A percentile compares a stretch with the other conserved stretches of the same genome.
phyloP scores from a whole-genome alignment of 805 yeast genomes.

The Candida ficus region DNA sequence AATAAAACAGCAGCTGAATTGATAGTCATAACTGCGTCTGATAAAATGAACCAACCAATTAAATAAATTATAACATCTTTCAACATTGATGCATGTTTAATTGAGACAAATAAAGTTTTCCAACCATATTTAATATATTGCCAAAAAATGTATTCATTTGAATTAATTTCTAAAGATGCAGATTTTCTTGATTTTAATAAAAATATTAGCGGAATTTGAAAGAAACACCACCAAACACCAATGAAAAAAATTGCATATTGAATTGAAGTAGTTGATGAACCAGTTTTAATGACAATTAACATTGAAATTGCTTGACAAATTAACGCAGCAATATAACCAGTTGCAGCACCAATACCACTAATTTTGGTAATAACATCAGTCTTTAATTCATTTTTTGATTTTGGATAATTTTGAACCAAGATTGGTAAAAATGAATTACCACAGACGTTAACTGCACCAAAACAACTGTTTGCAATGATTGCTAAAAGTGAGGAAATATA shows the following conservation, averaged over 20 bases:
- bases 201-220: slow-evolving; percentile 56
- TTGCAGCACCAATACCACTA: slow-evolving; percentile 66
- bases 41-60: slow-evolving; percentile 69
- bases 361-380: slow-evolving; percentile 44
- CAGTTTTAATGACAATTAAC: slow-evolving; percentile 37
- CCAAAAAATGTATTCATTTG: slow-evolving; percentile 10
- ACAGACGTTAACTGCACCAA: slow-evolving; percentile 75
- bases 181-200: slow-evolving; percentile 43
- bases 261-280: slow-evolving; percentile 37
- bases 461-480: slow-evolving; percentile 59
- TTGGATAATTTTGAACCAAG: slow-evolving; percentile 40
- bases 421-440: slow-evolving; percentile 71
- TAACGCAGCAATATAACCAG: slow-evolving; percentile 66
- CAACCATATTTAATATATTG: slow-evolving; percentile 55
- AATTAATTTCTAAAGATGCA: slow-evolving; percentile 26
- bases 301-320: slow-evolving; percentile 60
- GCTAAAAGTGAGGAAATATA: slow-evolving; percentile 53
- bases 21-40: slow-evolving; percentile 73
- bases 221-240: slow-evolving; percentile 74
- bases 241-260: slow-evolving; percentile 58
- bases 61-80: slow-evolving; percentile 64
- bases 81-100: slow-evolving; percentile 54
- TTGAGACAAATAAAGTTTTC: slow-evolving; percentile 48
- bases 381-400: slow-evolving; percentile 3
- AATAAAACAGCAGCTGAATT: slow-evolving; percentile 75